Base-by-base conservation (phyloP, 805 yeast species). In the Lipomyces sp. region DNA sequence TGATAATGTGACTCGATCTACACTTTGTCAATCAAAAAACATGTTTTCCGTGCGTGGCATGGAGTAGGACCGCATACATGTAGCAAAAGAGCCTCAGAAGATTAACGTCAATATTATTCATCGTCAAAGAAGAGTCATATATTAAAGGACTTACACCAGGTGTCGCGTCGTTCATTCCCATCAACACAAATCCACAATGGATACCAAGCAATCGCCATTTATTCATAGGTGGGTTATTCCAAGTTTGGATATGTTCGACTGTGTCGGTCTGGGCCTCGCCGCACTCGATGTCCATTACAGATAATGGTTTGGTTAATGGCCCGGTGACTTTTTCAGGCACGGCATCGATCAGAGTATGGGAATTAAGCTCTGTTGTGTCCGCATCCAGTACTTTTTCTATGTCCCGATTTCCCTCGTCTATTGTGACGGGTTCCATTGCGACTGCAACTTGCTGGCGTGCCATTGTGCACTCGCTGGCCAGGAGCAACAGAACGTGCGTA, bases 1-100 rank as follows among this genome's bases (percentile, higher is more conserved):
- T 74, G 60, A 71, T 85, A 86, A 73, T 82, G 79, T 2, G 65
- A 72, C 70, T 86, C 89, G 55, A 86, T 83, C 57, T 78, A 79
- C 0, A 82, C 77, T n/a, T n/a, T n/a, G n/a, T n/a, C 8, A 37
- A 10, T 30, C 13, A 50, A 15, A 7, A 8, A 51, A 35, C 54
- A 7, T 4, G 24, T 1, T 29, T 30, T 51, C 15, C 18, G 15
- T 0, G 29, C 5, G 33, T 18, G 11, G 11, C 11, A 7, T 15
- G n/a, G n/a, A n/a, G n/a, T n/a, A 13, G 29, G 34, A 15, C 18
- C 32, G 37, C 48, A 30, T 50, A 62, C 64, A 48, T 57, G 50
- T n/a, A 62, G 51, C 7, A 62, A 15, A 13, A 56, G 53, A 7
- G 65, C 58, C 57, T 51, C 24, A 8, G 18, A 24, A n/a, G n/a